Conservation (phyloP, 2,329 filamentous ascomycete genomes). For the Bertia moriformis region DNA sequence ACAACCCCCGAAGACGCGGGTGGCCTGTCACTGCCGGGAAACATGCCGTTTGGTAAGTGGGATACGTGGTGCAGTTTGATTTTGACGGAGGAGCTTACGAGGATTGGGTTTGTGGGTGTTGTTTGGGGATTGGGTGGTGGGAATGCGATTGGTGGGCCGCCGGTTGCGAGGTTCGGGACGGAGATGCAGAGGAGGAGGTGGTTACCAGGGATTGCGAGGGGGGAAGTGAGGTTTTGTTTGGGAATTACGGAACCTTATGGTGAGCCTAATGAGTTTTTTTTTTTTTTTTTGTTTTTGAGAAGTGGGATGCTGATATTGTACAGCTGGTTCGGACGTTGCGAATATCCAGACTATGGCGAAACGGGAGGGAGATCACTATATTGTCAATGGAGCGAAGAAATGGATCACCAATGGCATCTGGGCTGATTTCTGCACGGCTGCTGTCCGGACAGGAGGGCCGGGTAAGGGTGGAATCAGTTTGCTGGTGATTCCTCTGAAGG, state of each 20-base stretch:
- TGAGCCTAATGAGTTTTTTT: conserved; percentile 11
- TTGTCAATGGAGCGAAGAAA: conserved; percentile 55
- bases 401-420: conserved; percentile 52
- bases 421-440: conserved; percentile 47
- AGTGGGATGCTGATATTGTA: neutral
- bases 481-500: conserved; percentile 35
- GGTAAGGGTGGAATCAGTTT: conserved; percentile 39
- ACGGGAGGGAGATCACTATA: conserved; percentile 32
- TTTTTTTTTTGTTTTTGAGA: neutral
- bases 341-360: conserved; percentile 45
- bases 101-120: conserved; percentile 41
- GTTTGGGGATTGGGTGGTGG: conserved; percentile 41
- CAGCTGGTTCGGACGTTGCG: conserved; percentile 48
- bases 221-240: conserved; percentile 45
- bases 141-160: conserved; percentile 47
- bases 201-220: conserved; percentile 41
- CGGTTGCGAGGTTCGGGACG: conserved; percentile 47
- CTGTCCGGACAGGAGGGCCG: conserved; percentile 39
- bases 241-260: conserved; percentile 51
- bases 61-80: conserved; percentile 42
- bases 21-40: conserved; percentile 23
- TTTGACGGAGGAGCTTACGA: conserved; percentile 35
- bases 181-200: conserved; percentile 40
- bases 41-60: conserved; percentile 29
- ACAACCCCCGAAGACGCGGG: conserved; percentile 20